Base-by-base conservation (phyloP, 2,329 filamentous ascomycete genomes). In the Exophiala spinifera region DNA sequence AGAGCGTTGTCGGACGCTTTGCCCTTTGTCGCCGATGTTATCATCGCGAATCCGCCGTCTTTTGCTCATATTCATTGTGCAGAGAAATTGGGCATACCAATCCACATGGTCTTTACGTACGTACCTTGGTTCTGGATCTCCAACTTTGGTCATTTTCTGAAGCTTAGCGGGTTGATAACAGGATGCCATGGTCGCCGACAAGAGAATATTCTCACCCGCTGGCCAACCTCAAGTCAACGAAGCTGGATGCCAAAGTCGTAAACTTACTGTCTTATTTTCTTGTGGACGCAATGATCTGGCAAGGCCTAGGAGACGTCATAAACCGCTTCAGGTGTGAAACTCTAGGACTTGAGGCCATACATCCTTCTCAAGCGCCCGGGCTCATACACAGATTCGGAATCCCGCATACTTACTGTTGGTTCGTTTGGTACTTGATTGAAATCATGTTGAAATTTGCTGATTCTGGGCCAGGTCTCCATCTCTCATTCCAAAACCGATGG, bases 61-160 rank as follows among this genome's bases (percentile, higher is more conserved):
- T 89, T 91, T 68, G 86, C 86, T 0, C 87, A 90, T 64, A 76
- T 90, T 1, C 87, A 90, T 70, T 90, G 88, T 59, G 88, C 88
- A 0, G 88, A 92, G 69, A 82, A 86, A 19, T 69, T 92, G 23
- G 88, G 88, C 0, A 82, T 91, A 15, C 88, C 88, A 0, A 69
- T 92, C 2, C 87, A 91, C 65, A 74, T 95, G 70, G 94, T 95
- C 87, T 96, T 95, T 71, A 95, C 91, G 95, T 52, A 81, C 88
- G 59, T 83, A 82, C 2, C 83, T 85, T 0, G 89, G 89, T 62
- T 86, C 86, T 1, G 89, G 92, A 63, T 77, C 82, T 3, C 81
- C 81, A 13, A 79, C 89, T 53, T 31, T 31, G 28, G 7, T 31
- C 28, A 31, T 8, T 4, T 8, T 31, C 28, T 31, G 28, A 31